Conservation (phyloP, 2,329 filamentous ascomycete genomes). For the Cladosporium sp. region DNA sequence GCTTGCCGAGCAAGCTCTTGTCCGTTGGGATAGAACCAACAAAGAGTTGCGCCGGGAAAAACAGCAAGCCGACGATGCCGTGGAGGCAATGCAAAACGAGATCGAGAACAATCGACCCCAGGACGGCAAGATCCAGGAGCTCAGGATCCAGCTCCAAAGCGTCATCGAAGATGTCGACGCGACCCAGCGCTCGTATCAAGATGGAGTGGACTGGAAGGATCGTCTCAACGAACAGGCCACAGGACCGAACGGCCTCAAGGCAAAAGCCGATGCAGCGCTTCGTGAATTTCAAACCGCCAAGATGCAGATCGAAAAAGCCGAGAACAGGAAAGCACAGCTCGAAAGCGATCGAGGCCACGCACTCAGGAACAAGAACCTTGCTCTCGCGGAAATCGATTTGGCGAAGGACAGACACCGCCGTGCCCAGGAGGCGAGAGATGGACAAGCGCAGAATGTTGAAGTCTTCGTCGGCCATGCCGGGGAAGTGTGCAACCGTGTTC, state of each 20-base stretch:
- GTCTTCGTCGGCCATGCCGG: slow-evolving; percentile 26
- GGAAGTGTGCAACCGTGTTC: slow-evolving; percentile 29
- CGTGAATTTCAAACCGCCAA: slow-evolving; percentile 29
- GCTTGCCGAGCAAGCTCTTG: slow-evolving; percentile 51
- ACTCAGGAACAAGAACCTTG: slow-evolving; percentile 45
- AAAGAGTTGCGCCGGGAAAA: slow-evolving; percentile 48
- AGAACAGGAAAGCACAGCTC: slow-evolving; percentile 33
- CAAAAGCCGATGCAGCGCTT: slow-evolving; percentile 34
- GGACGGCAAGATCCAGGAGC: slow-evolving; percentile 56
- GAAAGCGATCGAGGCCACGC: slow-evolving; percentile 37
- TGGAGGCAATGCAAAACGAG: slow-evolving; percentile 67
- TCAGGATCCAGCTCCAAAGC: slow-evolving; percentile 55
- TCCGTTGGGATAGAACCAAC: slow-evolving; percentile 50
- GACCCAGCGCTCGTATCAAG: slow-evolving; percentile 48
- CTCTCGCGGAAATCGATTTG: slow-evolving; percentile 37
- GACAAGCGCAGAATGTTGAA: slow-evolving; percentile 33
- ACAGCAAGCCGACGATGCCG: slow-evolving; percentile 62
- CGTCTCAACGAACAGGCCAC: slow-evolving; percentile 41
- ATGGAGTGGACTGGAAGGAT: slow-evolving; percentile 49
- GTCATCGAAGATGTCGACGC: slow-evolving; percentile 51
- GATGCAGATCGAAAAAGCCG: slow-evolving; percentile 33
- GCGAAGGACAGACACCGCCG: slow-evolving; percentile 34
- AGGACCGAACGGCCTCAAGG: slow-evolving; percentile 29
- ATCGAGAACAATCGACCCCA: slow-evolving; percentile 59
- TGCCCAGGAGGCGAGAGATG: slow-evolving; percentile 32